Base-by-base conservation (phyloP, 192 early-diverging fungal species). In the Phlyctochytrium planicorne region DNA sequence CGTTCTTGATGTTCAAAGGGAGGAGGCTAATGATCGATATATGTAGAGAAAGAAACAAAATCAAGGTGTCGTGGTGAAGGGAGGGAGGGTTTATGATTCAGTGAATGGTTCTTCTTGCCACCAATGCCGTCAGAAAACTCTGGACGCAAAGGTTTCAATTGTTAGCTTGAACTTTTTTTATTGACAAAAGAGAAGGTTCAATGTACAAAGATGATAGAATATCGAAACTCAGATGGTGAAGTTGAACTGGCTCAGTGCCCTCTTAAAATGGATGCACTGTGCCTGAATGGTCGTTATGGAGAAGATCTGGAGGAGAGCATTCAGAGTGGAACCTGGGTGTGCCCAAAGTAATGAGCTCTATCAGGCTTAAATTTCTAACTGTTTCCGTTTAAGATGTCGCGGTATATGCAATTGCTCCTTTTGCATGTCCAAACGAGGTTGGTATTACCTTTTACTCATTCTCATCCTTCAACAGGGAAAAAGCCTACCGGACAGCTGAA, bases 391-490 rank as follows among this genome's bases (percentile, higher is more conserved):
- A 14, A 68, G 67, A 37, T 68, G 68, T 34, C 68, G 68, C 30
- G 68, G 61, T 4, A 70, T 70, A 30, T 70, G 68, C 61, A 70
- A 70, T 52, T 70, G 68, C 52, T 70, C 68, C 20, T 70, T 70
- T 34, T 70, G 68, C 31, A 70, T 70, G 68, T 36, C 68, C 3
- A 70, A 70, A 34, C 55, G 68, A 3, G 68, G 67, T 67, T 3
- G 12, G 52, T 33, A 34, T 14, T 12, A 34, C 16, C 29, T 56
- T 16, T 14, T 12, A 55, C 2, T 23, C 14, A 12, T 31, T 2
- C 55, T 30, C 30, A 35, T 30, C 29, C 24, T 32, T 67, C 6
- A 17, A n/a, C n/a, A 67, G 65, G 67, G 23, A 70, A 63, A 29
- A 29, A n/a, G 35, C 60, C 68, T 24, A 70, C 68, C 3, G 68